Conservation (phyloP, 176 grass and related monocot species). For the Pharus latifolius region DNA sequence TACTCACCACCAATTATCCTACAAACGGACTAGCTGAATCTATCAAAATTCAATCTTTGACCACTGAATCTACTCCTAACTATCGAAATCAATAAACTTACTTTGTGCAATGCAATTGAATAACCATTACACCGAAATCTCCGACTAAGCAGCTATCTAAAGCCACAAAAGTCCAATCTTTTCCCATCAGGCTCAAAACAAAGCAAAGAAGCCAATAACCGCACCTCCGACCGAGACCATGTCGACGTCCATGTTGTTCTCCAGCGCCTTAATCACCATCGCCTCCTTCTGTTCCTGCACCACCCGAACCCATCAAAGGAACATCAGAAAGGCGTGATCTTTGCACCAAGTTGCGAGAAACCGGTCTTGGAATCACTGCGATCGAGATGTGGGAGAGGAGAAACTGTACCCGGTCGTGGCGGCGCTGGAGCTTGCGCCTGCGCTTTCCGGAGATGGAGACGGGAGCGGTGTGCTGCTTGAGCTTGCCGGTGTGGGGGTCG, state of each 20-base stretch:
- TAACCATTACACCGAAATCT: not conserved
- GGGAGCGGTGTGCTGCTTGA: conserved; percentile 40
- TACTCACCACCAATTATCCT: not conserved
- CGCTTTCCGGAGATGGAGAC: conserved; percentile 48
- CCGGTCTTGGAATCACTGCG: no score
- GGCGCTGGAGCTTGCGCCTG: conserved; percentile 39
- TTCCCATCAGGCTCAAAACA: not conserved
- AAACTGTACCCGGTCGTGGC: conserved; percentile 20
- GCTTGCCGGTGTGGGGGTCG: conserved; percentile 35
- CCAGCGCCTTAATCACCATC: conserved; percentile 33
- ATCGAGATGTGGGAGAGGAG: not conserved
- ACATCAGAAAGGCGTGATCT: not conserved
- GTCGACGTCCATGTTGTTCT: conserved; percentile 37
- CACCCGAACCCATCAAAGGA: not conserved
- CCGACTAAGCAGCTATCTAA: not conserved
- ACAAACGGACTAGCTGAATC: not conserved
- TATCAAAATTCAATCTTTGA: not conserved
- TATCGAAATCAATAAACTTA: not conserved
- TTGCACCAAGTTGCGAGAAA: not conserved
- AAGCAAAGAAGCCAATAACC: not conserved
- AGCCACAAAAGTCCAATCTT: not conserved
- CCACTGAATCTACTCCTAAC: not conserved
- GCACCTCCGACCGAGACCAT: conserved; percentile 40
- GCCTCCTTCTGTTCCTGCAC: conserved; percentile 46
- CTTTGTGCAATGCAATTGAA: not conserved